phyloP scores from a whole-genome alignment of 2,329 filamentous ascomycete genomes.

The Penicillium sp. region DNA sequence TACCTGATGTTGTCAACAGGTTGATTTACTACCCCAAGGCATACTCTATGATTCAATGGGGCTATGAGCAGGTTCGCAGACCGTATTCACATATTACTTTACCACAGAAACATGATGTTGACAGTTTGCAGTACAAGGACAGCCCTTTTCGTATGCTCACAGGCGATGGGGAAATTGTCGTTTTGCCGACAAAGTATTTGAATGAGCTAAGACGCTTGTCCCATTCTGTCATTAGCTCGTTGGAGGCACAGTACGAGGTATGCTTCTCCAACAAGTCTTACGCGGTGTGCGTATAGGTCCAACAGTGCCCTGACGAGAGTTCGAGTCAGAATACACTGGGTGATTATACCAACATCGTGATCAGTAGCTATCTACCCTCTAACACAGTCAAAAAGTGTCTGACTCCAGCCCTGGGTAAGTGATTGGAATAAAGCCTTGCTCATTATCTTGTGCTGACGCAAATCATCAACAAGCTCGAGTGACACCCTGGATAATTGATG shows the following conservation, averaged over 20 bases:
- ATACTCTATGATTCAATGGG: conserved; percentile 27
- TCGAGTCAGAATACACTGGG: conserved; percentile 32
- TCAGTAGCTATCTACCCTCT: conserved; percentile 28
- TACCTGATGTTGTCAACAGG: conserved; percentile 32
- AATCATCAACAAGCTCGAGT: conserved; percentile 23
- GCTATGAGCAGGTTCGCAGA: conserved; percentile 28
- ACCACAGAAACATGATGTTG: background rate
- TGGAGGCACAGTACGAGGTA: conserved; percentile 35
- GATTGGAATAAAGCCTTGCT: fast-evolving
- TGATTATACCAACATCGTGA: conserved; percentile 32
- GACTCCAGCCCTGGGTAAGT: conserved; percentile 29
- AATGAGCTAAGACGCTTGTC: conserved; percentile 27
- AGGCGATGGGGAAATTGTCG: conserved; percentile 33
- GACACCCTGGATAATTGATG: conserved; percentile 30
- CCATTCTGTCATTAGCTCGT: conserved; percentile 25
- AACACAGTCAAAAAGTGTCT: conserved; percentile 29
- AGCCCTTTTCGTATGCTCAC: conserved; percentile 33
- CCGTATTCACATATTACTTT: background rate
- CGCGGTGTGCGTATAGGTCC: no score
- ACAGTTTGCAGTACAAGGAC: conserved; percentile 30
- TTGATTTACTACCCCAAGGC: conserved; percentile 29
- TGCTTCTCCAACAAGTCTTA: no score
- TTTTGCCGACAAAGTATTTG: conserved; percentile 33
- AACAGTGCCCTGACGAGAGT: background rate
- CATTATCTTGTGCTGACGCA: background rate